Percentiles rank a stretch among this genome's conserved stretches.
phyloP scores from a whole-genome alignment of 179 eudicot species.

The Drosera spatulata region DNA sequence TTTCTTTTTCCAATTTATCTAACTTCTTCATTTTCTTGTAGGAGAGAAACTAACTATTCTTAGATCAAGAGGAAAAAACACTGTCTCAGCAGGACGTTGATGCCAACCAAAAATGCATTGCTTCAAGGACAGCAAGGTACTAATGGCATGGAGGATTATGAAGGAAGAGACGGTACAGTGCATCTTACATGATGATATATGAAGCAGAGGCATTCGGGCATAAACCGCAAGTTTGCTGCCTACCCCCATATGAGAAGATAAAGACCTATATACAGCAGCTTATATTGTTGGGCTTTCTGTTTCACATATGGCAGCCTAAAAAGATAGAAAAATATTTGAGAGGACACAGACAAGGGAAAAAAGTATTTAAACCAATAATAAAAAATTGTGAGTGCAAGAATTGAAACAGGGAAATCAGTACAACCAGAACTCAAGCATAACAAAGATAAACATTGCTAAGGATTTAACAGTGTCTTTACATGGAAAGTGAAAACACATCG shows the following conservation, averaged over 20 bases:
- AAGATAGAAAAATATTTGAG: slow-evolving; percentile 13
- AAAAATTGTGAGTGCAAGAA: no score
- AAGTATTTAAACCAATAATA: neutral
- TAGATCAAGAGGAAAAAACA: no score
- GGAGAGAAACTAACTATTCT: no score
- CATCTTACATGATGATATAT: slow-evolving; percentile 94
- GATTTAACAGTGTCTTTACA: no score
- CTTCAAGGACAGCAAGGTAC: neutral
- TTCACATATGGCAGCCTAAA: slow-evolving; percentile 85
- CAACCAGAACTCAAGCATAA: no score
- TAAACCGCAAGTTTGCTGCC: slow-evolving; percentile 85
- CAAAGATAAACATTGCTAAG: no score
- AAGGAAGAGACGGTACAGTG: slow-evolving; percentile 2
- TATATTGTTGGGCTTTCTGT: slow-evolving; percentile 89
- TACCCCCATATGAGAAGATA: slow-evolving; percentile 99
- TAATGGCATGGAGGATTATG: neutral
- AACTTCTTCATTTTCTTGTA: no score
- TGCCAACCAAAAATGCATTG: no score
- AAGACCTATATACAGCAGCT: slow-evolving; percentile 73
- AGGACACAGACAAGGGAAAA: neutral
- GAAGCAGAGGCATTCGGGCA: slow-evolving; percentile 98
- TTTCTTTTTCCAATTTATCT: no score
- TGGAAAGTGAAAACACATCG: no score
- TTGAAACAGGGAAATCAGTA: no score
- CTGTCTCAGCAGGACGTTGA: no score